These are phyloP conservation scores for Acidomyces sp. DNA, from an alignment of 495 filamentous ascomycete genomes.

Conservation along the genomic window DNA sequence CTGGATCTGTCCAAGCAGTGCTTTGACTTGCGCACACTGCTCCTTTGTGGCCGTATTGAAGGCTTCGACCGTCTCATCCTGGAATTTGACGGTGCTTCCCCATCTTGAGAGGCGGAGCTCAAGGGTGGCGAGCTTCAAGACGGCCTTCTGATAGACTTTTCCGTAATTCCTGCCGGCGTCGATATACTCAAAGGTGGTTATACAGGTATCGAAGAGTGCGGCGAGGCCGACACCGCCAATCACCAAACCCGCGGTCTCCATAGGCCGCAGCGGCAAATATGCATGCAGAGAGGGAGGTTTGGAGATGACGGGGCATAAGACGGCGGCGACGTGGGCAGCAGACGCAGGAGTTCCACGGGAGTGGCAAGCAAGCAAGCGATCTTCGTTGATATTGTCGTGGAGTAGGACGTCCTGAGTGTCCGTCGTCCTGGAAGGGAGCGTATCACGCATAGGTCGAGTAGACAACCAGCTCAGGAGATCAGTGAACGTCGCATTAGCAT, in stretches of 20 bases:
- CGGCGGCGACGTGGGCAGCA: too few species aligned
- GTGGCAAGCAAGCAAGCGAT: too few species aligned
- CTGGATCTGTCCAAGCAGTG: not conserved
- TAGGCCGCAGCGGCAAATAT: too few species aligned
- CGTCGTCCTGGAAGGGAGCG: too few species aligned
- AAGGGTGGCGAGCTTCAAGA: slow-evolving; percentile 28
- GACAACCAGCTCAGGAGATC: too few species aligned
- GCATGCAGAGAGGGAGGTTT: too few species aligned
- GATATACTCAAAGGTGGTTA: slow-evolving; percentile 34
- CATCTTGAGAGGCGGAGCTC: slow-evolving; percentile 21
- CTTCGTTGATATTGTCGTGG: too few species aligned
- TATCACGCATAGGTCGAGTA: too few species aligned
- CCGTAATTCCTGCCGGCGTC: slow-evolving; percentile 33
- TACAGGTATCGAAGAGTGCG: slow-evolving; percentile 25
- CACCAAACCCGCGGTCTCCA: slow-evolving; percentile 11
- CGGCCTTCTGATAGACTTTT: slow-evolving; percentile 26
- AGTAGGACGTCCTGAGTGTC: too few species aligned
- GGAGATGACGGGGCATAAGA: too few species aligned
- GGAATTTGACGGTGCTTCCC: not conserved
- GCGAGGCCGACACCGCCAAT: slow-evolving; percentile 13
- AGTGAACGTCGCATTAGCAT: too few species aligned
- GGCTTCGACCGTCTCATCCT: not conserved
- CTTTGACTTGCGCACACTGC: not conserved
- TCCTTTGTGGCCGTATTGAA: not conserved
- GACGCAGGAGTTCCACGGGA: too few species aligned